A percentile compares a stretch with the other conserved stretches of the same genome.
Conservation (phyloP, 768 basidiomycete species). For the Tricholoma hemisulphureum region DNA sequence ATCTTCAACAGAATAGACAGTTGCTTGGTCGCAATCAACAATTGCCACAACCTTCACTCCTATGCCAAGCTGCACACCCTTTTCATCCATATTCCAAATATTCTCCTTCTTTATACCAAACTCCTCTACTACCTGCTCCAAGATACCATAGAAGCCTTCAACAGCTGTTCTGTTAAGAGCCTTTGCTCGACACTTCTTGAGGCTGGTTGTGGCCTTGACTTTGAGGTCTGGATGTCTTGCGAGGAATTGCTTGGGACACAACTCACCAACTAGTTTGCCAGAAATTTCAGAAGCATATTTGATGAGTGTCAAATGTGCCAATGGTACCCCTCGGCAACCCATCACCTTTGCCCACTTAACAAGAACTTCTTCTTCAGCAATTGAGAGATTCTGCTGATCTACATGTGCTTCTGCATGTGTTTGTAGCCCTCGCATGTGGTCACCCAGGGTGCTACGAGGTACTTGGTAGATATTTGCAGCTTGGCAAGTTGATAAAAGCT, state of each 20-base stretch:
- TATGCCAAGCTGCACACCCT: no score
- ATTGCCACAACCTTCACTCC: no score
- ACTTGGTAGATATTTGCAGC: conserved; percentile 21
- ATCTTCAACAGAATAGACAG: no score
- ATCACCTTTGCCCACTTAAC: no score
- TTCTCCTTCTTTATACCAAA: neutral
- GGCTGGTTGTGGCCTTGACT: no score
- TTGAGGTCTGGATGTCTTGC: conserved; percentile 16
- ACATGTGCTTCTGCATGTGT: conserved; percentile 15
- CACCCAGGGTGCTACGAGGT: neutral
- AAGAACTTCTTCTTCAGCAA: no score
- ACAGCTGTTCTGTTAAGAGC: neutral
- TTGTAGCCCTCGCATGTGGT: conserved; percentile 1
- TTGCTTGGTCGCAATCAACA: conserved; percentile 37
- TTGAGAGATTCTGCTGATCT: no score
- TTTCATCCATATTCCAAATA: neutral
- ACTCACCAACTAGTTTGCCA: conserved; percentile 13
- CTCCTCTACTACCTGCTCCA: neutral
- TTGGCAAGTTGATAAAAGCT: conserved; percentile 10
- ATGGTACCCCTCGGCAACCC: conserved; percentile 18
- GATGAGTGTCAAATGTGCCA: neutral
- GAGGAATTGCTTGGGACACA: conserved; percentile 24
- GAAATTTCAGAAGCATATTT: no score
- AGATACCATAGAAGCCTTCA: neutral
- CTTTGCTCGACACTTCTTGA: no score